These are phyloP conservation scores for Inosperma sp. DNA, from an alignment of 768 basidiomycete genomes.

Conservation along the genomic window DNA sequence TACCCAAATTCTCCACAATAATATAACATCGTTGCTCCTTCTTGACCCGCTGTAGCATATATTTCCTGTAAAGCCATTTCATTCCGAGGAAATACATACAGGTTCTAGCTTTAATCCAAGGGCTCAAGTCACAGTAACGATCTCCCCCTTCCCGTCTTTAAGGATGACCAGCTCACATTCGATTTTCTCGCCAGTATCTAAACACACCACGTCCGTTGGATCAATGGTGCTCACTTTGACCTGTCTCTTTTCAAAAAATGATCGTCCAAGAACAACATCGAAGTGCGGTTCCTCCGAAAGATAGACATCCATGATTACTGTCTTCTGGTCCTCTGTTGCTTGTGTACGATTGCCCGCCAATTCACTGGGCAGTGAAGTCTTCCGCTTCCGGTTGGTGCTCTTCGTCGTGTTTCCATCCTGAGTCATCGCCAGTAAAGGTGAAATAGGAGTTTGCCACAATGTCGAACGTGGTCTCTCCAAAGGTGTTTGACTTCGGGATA, in stretches of 20 bases:
- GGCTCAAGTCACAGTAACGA: slow-evolving; percentile 78
- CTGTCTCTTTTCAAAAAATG: slow-evolving; percentile 77
- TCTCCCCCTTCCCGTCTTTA: slow-evolving; percentile 85
- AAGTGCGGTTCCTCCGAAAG: slow-evolving; percentile 94
- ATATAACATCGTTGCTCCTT: not conserved
- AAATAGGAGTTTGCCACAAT: no score
- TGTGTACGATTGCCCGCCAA: slow-evolving; percentile 10
- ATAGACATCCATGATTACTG: slow-evolving; percentile 61
- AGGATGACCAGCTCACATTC: slow-evolving; percentile 90
- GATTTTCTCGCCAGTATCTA: slow-evolving; percentile 89
- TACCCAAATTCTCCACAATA: no score
- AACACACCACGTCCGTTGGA: slow-evolving; percentile 84
- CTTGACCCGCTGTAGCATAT: no score
- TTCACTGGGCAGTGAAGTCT: slow-evolving; percentile 8
- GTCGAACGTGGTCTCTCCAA: no score
- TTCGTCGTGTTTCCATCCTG: not conserved
- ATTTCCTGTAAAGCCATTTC: no score
- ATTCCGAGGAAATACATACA: not conserved
- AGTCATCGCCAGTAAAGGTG: no score
- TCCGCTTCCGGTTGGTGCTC: not conserved
- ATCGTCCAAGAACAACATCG: slow-evolving; percentile 88
- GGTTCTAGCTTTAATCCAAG: not conserved
- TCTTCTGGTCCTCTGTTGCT: slow-evolving; percentile 28
- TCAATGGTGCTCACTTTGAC: slow-evolving; percentile 80
- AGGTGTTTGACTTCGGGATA: no score